Evolutionary conservation across 1,284 basidiomycete genomes (phyloP), one percentile per base, ranked within the genome.

Genomic region (Moniliophthora roreri): DNA sequence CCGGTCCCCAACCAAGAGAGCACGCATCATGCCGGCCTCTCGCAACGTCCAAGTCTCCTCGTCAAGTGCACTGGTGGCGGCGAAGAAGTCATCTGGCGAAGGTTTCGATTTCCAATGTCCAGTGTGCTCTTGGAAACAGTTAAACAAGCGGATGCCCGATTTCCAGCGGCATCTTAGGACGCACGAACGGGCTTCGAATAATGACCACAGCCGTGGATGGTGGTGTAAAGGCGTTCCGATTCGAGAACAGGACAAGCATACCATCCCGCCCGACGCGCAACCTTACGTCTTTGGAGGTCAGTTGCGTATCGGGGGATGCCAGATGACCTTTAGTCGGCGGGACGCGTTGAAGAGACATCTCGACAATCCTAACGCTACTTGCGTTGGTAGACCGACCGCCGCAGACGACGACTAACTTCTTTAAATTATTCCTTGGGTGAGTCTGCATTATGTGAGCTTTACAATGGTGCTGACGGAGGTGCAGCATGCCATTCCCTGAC

Each of bases 291-390:
- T 66, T 62, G 55, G 63, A 52, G 72, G 62, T n/a, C 57, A 67
- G 28, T 26, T 61, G 61, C 70, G 78, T 58, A 66, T 79, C 16
- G 80, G 81, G 8, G 82, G 80, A 0, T 85, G 83, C 56, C 61
- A 69, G 58, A 69, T 66, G 57, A 69, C 66, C 16, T 83, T 85
- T 62, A 81, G 79, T 53, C 73, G 83, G 44, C 67, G 70, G 16
- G 83, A 85, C 54, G 81, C 84, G 2, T 67, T 83, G 55, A 77
- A 74, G 59, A 73, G 83, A 28, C 83, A 85, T 61, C 63, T 82
- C 37, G 72, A 75, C 48, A 80, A 78, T 48, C 50, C 56, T 3
- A 74, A 74, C 20, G 72, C 71, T 23, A 48, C 21, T 5, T 81
- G 79, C 57, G 60, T 71, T 15, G 74, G 74, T 16, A 50, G 55